Percentiles rank a stretch among this genome's conserved stretches.
phyloP scores from a whole-genome alignment of 495 filamentous ascomycete species.

The Margaritispora aquatica region DNA sequence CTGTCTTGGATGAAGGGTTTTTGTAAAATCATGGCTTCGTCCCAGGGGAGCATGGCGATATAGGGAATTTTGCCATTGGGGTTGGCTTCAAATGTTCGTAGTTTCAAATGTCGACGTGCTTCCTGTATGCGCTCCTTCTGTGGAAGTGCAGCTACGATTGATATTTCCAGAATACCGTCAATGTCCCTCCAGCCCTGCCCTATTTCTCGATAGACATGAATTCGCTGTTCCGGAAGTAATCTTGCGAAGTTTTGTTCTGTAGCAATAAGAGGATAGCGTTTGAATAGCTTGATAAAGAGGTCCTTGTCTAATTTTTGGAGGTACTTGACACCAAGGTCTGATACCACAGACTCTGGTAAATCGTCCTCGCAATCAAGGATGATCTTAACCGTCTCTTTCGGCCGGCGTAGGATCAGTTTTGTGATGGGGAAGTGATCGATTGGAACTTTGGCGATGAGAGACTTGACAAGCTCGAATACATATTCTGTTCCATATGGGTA shows the following conservation, averaged over 20 bases:
- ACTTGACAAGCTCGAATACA: background rate
- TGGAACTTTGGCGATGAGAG: background rate
- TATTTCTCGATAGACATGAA: constrained; percentile 12
- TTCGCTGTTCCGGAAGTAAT: constrained; percentile 8
- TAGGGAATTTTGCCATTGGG: background rate
- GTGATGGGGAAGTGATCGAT: background rate
- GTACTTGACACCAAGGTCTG: constrained; percentile 9
- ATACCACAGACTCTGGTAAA: background rate
- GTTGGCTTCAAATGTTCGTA: background rate
- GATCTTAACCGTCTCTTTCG: constrained; percentile 19
- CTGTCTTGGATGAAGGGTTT: background rate
- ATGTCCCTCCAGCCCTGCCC: background rate
- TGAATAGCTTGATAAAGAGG: constrained; percentile 13
- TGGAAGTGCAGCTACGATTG: constrained; percentile 5
- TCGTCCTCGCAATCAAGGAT: background rate
- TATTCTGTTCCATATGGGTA: background rate
- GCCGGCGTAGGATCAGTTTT: background rate
- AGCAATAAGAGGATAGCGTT: constrained; percentile 10
- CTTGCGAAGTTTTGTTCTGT: background rate
- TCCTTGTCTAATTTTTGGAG: constrained; percentile 11
- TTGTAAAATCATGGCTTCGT: constrained; percentile 7
- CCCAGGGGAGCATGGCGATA: constrained; percentile 6
- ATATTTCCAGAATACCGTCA: background rate
- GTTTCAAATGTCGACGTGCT: constrained; percentile 8
- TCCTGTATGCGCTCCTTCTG: background rate